A percentile compares a stretch with the other conserved stretches of the same genome.
Evolutionary conservation across 2,329 filamentous ascomycete species (phyloP).

Genomic region (Bipolaris gigantea): DNA sequence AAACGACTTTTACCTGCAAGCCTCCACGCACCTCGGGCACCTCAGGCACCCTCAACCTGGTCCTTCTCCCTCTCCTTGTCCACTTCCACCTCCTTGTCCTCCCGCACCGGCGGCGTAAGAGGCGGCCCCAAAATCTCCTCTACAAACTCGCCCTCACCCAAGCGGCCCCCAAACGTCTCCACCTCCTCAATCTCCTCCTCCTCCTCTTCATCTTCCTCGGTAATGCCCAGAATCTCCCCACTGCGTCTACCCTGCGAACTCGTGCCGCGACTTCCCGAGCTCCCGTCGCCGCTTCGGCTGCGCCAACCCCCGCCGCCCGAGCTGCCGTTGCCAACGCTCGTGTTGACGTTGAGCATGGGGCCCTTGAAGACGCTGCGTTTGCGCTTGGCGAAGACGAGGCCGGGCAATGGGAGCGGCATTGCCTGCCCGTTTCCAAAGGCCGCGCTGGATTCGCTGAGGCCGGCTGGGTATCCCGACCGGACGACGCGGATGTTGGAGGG

Average conservation of each 20-base stretch:
- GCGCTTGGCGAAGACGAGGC: constrained; percentile 76
- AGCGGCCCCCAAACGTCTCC: constrained; percentile 60
- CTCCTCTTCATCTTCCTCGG: constrained; percentile 48
- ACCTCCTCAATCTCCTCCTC: constrained; percentile 61
- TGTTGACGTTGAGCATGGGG: constrained; percentile 61
- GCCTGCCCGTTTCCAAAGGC: constrained; percentile 58
- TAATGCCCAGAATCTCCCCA: constrained; percentile 70
- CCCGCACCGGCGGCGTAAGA: constrained; percentile 7
- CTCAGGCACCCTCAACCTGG: neutral
- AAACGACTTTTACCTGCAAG: neutral
- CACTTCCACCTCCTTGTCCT: neutral
- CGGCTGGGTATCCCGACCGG: constrained; percentile 52
- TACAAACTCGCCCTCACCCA: constrained; percentile 38
- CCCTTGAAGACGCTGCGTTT: constrained; percentile 84
- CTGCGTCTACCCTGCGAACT: constrained; percentile 70
- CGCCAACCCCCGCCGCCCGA: neutral
- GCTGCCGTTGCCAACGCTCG: constrained; percentile 13
- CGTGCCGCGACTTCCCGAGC: constrained; percentile 43
- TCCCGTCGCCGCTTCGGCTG: constrained; percentile 12
- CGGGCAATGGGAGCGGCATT: constrained; percentile 49
- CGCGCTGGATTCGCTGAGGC: constrained; percentile 39
- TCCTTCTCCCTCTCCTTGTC: neutral
- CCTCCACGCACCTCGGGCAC: no score
- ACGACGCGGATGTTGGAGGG: constrained; percentile 86
- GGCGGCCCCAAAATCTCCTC: constrained; percentile 22